These are phyloP conservation scores for Mucor irregularis DNA, from an alignment of 371 early-diverging fungal species.

Conservation along the genomic window DNA sequence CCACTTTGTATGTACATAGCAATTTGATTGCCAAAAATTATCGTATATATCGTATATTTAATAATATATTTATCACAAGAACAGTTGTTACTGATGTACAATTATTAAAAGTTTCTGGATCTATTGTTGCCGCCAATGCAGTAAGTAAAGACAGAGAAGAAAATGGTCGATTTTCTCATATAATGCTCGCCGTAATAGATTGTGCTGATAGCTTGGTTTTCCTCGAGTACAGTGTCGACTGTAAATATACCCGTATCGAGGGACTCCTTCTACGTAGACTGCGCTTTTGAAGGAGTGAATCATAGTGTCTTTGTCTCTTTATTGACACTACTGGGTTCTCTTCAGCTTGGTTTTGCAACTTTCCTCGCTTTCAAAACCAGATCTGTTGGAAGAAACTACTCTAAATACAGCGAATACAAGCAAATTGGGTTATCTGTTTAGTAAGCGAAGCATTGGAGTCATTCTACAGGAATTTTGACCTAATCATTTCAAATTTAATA, in stretches of 20 bases:
- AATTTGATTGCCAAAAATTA: constrained; percentile 60
- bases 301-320: constrained; percentile 36
- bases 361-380: constrained; percentile 59
- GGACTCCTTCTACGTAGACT: constrained; percentile 45
- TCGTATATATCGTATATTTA: constrained; percentile 60
- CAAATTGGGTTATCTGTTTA: constrained; percentile 62
- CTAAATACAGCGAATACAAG: constrained; percentile 61
- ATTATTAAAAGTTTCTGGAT: constrained; percentile 55
- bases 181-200: no score
- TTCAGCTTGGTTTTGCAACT: constrained; percentile 47
- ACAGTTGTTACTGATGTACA: constrained; percentile 55
- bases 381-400: constrained; percentile 47
- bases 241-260: constrained; percentile 36
- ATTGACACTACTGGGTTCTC: constrained; percentile 35
- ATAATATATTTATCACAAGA: constrained; percentile 62
- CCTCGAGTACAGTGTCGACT: constrained; percentile 24
- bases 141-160: constrained; percentile 26
- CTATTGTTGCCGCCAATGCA: constrained; percentile 43
- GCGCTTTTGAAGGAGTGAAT: constrained; percentile 35
- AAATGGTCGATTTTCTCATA: background rate
- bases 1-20: constrained; percentile 18
- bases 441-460: constrained; percentile 34
- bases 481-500: constrained; percentile 6
- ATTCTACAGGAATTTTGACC: background rate
- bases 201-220: constrained; percentile 45